Evolutionary conservation across 2,329 filamentous ascomycete species (phyloP).

Genomic region (Tympanopsis confertula): DNA sequence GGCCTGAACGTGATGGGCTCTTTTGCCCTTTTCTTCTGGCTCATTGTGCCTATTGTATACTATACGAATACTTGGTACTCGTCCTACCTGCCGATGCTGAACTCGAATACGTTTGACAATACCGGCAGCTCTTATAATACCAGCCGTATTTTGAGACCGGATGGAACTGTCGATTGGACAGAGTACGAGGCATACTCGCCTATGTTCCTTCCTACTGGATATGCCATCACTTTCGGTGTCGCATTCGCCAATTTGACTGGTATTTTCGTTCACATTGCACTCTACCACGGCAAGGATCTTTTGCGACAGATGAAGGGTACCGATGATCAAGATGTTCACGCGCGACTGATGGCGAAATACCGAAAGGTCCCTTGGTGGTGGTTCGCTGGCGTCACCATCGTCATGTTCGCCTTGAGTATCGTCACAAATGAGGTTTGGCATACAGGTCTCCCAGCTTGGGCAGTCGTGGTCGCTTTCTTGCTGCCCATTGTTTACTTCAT

Average conservation of each 20-base stretch:
- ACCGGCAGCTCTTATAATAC: conserved; percentile 14
- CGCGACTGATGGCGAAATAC: conserved; percentile 27
- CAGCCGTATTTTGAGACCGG: conserved; percentile 10
- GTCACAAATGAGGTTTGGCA: conserved; percentile 20
- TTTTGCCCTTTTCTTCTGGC: conserved; percentile 25
- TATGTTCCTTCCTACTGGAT: conserved; percentile 13
- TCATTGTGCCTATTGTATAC: conserved; percentile 43
- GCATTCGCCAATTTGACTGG: conserved; percentile 18
- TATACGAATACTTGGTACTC: conserved; percentile 47
- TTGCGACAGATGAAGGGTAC: not conserved
- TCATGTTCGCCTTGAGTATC: conserved; percentile 21
- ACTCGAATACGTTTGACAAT: conserved; percentile 11
- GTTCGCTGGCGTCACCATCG: conserved; percentile 23
- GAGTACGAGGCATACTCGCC: conserved; percentile 12
- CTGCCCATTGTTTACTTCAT: conserved; percentile 31
- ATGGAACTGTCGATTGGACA: conserved; percentile 13
- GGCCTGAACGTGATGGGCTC: not conserved
- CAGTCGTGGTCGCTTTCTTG: conserved; percentile 27
- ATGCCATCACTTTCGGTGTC: conserved; percentile 19
- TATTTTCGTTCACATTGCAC: conserved; percentile 13
- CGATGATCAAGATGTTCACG: conserved; percentile 21
- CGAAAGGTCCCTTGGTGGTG: conserved; percentile 29
- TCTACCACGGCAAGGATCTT: conserved; percentile 13
- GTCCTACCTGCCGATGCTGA: conserved; percentile 31
- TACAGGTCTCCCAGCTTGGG: conserved; percentile 30